Percentiles rank a stretch among this genome's conserved stretches.
Conservation (phyloP, 805 yeast species). For the Cyberlindnera bimundalis region DNA sequence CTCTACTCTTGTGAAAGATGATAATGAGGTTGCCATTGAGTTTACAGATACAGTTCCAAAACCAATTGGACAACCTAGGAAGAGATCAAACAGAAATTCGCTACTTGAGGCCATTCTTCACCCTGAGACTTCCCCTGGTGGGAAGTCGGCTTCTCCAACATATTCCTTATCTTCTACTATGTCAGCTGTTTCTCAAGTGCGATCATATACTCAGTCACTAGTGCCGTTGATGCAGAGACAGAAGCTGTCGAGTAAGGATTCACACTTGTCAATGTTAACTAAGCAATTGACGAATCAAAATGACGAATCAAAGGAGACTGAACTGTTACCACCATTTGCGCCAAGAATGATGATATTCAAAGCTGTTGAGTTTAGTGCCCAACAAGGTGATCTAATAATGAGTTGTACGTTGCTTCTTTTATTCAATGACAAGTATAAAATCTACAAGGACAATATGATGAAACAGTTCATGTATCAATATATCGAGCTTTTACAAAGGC, state of each 20-base stretch:
- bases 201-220: slow-evolving; percentile 17
- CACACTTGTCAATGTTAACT: slow-evolving; percentile 25
- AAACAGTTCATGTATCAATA: slow-evolving; percentile 58
- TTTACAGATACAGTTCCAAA: slow-evolving; percentile 17
- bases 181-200: slow-evolving; percentile 16
- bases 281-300: slow-evolving; percentile 24
- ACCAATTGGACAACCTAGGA: slow-evolving; percentile 16
- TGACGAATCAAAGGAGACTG: slow-evolving; percentile 2
- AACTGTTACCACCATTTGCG: slow-evolving; percentile 51
- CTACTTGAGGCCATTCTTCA: slow-evolving; percentile 27
- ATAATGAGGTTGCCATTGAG: slow-evolving; percentile 25
- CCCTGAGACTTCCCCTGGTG: slow-evolving; percentile 19
- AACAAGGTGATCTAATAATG: slow-evolving; percentile 63
- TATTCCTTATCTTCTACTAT: slow-evolving; percentile 20
- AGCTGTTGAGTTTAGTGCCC: slow-evolving; percentile 50
- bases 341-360: slow-evolving; percentile 46
- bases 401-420: slow-evolving; percentile 55
- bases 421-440: slow-evolving; percentile 42
- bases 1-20: slow-evolving; percentile 6
- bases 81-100: slow-evolving; percentile 23
- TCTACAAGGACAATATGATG: slow-evolving; percentile 30
- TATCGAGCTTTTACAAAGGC: slow-evolving; percentile 48
- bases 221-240: slow-evolving; percentile 14
- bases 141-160: slow-evolving; percentile 23
- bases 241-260: slow-evolving; percentile 9